phyloP scores from a whole-genome alignment of 768 basidiomycete genomes.

The Tricholoma hemisulphureum region DNA sequence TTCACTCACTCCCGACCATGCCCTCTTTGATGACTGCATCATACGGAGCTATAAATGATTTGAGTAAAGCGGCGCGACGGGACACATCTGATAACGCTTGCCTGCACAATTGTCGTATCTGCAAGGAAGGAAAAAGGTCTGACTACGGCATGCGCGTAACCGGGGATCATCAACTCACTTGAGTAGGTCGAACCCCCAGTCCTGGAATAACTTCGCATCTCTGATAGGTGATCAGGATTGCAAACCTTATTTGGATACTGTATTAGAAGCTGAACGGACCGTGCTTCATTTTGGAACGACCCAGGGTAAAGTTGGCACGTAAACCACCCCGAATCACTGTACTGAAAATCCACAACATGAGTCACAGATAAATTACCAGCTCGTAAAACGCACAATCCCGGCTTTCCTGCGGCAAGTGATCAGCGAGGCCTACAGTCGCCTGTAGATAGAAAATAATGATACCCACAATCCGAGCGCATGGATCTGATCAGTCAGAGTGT shows the following conservation, averaged over 20 bases:
- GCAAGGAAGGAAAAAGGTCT: not conserved
- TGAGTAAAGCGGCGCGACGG: not conserved
- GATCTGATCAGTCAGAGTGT: constrained; percentile 51
- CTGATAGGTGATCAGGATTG: constrained; percentile 29
- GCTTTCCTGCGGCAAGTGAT: constrained; percentile 30
- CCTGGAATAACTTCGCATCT: constrained; percentile 54
- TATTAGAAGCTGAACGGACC: not conserved
- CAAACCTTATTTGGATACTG: no score
- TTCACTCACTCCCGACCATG: constrained; percentile 49
- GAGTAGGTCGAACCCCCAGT: constrained; percentile 68
- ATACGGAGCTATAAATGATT: constrained; percentile 44
- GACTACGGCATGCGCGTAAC: no score
- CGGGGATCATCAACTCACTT: constrained; percentile 41
- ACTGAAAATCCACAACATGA: constrained; percentile 29
- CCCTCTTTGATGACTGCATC: constrained; percentile 57
- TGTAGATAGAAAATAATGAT: not conserved
- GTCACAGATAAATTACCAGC: not conserved
- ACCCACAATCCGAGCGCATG: constrained; percentile 57
- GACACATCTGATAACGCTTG: constrained; percentile 13
- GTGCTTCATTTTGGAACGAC: constrained; percentile 54
- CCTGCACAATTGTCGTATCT: constrained; percentile 58
- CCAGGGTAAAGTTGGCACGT: constrained; percentile 69
- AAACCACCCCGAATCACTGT: constrained; percentile 63
- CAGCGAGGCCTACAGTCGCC: not conserved
- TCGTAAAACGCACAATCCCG: constrained; percentile 37